Evolutionary conservation across 768 basidiomycete genomes (phyloP).

Genomic region (Naganishia onofrii): DNA sequence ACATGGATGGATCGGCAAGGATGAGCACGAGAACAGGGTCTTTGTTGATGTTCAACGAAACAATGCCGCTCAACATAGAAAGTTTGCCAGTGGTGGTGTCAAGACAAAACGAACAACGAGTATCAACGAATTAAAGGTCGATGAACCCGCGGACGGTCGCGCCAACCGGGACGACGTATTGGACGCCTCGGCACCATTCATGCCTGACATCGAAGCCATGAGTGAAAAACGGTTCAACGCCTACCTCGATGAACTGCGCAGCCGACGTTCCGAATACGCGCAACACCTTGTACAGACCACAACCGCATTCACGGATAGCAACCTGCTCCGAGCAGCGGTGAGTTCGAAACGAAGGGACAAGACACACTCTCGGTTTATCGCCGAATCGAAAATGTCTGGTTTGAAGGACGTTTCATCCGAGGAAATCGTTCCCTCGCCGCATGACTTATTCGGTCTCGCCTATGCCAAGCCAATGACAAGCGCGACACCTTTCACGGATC

Average conservation of each 20-base stretch:
- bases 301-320: background rate
- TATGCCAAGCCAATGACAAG: slow-evolving; percentile 23
- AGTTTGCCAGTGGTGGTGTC: slow-evolving; percentile 9
- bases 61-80: background rate
- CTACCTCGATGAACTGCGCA: slow-evolving; percentile 37
- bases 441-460: slow-evolving; percentile 28
- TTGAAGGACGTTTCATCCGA: background rate
- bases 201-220: slow-evolving; percentile 43
- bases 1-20: slow-evolving; percentile 38
- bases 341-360: slow-evolving; percentile 15
- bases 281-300: slow-evolving; percentile 3
- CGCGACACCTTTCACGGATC: slow-evolving; percentile 6
- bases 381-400: slow-evolving; percentile 6
- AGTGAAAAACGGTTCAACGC: slow-evolving; percentile 35
- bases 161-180: slow-evolving; percentile 1
- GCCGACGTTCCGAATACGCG: slow-evolving; percentile 13
- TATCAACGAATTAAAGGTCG: slow-evolving; percentile 9
- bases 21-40: slow-evolving; percentile 20
- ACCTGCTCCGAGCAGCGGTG: slow-evolving; percentile 13
- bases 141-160: background rate
- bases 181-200: slow-evolving; percentile 24
- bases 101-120: slow-evolving; percentile 6
- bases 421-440: slow-evolving; percentile 24
- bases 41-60: background rate
- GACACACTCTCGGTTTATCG: slow-evolving; percentile 23